phyloP scores from a whole-genome alignment of 768 basidiomycete genomes.

The Hortiboletus campestris region DNA sequence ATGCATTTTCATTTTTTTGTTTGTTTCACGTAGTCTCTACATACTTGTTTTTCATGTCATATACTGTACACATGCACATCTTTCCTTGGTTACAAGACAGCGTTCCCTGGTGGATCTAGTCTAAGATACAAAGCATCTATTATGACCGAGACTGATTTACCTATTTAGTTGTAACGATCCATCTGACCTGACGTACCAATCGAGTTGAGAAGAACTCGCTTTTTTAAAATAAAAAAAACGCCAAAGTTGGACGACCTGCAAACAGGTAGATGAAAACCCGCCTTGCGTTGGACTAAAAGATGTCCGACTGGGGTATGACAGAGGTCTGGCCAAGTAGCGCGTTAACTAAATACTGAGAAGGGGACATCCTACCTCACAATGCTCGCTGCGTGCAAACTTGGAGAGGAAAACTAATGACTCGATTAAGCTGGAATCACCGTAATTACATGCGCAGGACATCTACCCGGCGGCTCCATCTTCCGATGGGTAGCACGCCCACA shows the following conservation, averaged over 20 bases:
- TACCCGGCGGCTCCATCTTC: neutral
- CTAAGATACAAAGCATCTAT: neutral
- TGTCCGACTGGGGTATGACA: neutral
- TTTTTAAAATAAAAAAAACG: neutral
- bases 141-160: conserved; percentile 3
- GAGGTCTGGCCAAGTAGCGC: neutral
- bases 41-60: neutral
- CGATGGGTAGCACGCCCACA: neutral
- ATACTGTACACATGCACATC: neutral
- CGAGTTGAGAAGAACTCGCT: neutral
- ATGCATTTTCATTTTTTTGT: neutral
- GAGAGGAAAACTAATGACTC: neutral
- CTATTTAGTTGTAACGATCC: neutral
- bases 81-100: neutral
- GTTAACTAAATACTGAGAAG: neutral
- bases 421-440: neutral
- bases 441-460: neutral
- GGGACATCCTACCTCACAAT: neutral
- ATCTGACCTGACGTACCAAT: neutral
- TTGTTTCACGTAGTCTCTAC: neutral
- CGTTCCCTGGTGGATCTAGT: neutral
- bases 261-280: neutral
- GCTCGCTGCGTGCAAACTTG: neutral
- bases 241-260: neutral
- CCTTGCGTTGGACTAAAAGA: neutral